Evolutionary conservation across 345 rosid genomes (phyloP), one percentile per base, ranked within the genome.

Genomic region (Xanthoceras sorbifolium): DNA sequence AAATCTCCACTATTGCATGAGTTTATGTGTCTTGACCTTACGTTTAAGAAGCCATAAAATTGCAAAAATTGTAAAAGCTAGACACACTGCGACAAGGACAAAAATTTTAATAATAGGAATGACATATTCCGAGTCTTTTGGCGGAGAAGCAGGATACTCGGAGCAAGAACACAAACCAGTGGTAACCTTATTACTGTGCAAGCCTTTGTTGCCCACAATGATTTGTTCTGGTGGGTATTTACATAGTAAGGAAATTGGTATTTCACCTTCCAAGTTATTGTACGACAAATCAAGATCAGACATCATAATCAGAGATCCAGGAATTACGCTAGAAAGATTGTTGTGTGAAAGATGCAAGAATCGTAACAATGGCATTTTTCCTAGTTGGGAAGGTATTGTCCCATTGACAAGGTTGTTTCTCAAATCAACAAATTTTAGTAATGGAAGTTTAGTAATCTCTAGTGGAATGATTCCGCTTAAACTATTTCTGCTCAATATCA

Each of bases 1-100:
- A 75, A 1, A 66, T 75, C 66, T 31, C 72, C 64, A 65, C 67
- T 66, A 2, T 66, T 34, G 3, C 6, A 42, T 26, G 15, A 55
- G 0, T 23, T 68, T 48, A 48, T 9, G 14, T 11, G 14, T 48
- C 8, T 48, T 48, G 20, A 48, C 54, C 54, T 17, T 17, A 17
- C 54, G 15, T 10, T 48, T 48, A 17, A 6, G 54, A 12, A 11
- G 54, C 8, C 40, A 36, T 7, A 48, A 48, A 48, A 48, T 2
- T 48, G 17, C 54, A 48, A 48, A 17, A 10, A 48, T 48, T 11
- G 40, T 3, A 36, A 48, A 17, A 17, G 54, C 54, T 0, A 48
- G 54, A 17, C 14, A 48, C 2, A n/a, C 26, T 20, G 2, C 14
- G 25, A n/a, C 26, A 8, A 9, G 61, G 7, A n/a, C 25, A 55